Evolutionary conservation across 1,284 basidiomycete genomes (phyloP), one percentile per base, ranked within the genome.

Genomic region (Laetiporus sulphureus): DNA sequence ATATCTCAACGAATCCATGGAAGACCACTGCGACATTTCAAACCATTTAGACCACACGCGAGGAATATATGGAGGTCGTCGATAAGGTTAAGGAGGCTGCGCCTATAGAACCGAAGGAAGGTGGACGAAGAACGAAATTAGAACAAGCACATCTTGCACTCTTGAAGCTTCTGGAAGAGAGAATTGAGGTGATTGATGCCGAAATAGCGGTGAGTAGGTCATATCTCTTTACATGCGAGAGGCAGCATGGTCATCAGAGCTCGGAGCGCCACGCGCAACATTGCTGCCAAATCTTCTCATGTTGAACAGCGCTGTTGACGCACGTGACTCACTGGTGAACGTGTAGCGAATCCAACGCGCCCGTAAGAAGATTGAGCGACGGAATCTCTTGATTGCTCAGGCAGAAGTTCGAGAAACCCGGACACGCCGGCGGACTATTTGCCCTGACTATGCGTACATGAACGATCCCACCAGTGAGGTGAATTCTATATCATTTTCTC

Each of bases 1-100:
- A 86, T 56, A 64, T 74, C 25, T 89, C 87, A 22, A 85, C 83
- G 8, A 90, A 90, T 59, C 86, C 86, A 23, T 90, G 86, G 87
- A 90, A 88, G 66, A 79, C 80, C 27, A 77, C 81, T 13, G 77
- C 83, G 21, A 78, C 78, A 20, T 85, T 89, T 56, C 71, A 79
- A 51, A 71, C 78, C 13, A 62, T 82, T 38, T 75, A 82, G 5
- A 80, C 81, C 3, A 81, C 81, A 15, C 72, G 73, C 32, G 79
- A 80, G 39, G 83, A 89, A 56, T 89, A 87, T 54, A 47, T 79
- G 21, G 67, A 65, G 13, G 59, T 76, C 36, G 68, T 88, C 46
- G 79, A 80, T 49, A 66, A 67, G 40, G 59, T 90, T 45, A 83
- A 79, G 57, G 64, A 63, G 13, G 60, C 56, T 34, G 68, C 69